Evolutionary conservation across 352 stramenopile species (phyloP).

Genomic region (Pythium volutum): DNA sequence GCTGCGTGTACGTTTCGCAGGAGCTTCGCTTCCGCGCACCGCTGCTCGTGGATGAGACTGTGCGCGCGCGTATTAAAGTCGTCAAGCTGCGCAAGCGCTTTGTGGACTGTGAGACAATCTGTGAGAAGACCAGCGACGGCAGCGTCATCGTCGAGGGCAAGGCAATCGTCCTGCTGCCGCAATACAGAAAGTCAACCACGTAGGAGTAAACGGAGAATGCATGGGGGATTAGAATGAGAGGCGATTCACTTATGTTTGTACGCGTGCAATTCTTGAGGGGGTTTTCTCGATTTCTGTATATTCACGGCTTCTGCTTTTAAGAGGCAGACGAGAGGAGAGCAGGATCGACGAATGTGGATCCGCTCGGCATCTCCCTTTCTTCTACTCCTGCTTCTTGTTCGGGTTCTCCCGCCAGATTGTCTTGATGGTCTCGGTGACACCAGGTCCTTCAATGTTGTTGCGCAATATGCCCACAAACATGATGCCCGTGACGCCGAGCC

Average conservation of each 20-base stretch:
- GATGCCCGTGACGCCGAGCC: conserved; percentile 72
- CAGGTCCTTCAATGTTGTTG: conserved; percentile 80
- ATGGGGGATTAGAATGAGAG: no score
- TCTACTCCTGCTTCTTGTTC: conserved; percentile 58
- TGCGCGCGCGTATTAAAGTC: conserved; percentile 62
- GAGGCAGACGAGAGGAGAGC: no score
- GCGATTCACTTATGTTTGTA: no score
- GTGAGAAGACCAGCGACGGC: conserved; percentile 41
- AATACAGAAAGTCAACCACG: not conserved
- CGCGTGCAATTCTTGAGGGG: not conserved
- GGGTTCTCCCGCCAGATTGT: conserved; percentile 79
- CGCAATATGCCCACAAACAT: conserved; percentile 82
- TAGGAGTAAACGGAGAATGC: not conserved
- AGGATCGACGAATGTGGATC: not conserved
- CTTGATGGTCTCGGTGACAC: conserved; percentile 86
- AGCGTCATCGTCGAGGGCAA: conserved; percentile 62
- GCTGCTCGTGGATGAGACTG: conserved; percentile 58
- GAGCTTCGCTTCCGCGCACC: conserved; percentile 59
- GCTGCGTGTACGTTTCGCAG: conserved; percentile 75
- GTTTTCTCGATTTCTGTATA: conserved; percentile 14
- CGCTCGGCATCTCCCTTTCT: not conserved
- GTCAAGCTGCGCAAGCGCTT: conserved; percentile 60
- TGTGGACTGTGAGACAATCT: conserved; percentile 71
- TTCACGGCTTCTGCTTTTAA: conserved; percentile 1
- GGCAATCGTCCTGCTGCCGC: conserved; percentile 64